Evolutionary conservation across 805 yeast genomes (phyloP).

Genomic region (Candida ipomoeae): DNA sequence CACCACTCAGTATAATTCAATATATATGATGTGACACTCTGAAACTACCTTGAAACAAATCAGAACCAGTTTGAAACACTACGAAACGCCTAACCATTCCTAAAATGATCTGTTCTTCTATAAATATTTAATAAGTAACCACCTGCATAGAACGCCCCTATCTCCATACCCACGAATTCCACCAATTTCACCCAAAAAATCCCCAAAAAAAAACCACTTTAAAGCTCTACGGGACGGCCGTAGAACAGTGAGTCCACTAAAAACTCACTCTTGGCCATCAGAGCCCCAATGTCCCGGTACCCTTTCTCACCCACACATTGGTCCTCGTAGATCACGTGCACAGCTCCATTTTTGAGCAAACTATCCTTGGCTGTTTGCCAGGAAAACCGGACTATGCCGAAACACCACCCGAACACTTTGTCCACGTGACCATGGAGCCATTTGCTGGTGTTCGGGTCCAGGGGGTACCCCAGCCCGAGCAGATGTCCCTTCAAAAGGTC

Average conservation of each 20-base stretch:
- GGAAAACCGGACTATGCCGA: conserved; percentile 69
- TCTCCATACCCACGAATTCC: background rate
- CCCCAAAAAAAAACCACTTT: background rate
- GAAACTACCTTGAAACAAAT: no score
- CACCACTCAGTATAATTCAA: no score
- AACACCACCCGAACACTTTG: conserved; percentile 81
- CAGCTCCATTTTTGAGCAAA: conserved; percentile 48
- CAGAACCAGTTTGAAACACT: no score
- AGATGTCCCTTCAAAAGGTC: conserved; percentile 31
- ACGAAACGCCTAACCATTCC: no score
- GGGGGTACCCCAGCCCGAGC: conserved; percentile 89
- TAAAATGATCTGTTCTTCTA: no score
- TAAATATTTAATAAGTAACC: no score
- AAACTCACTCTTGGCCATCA: conserved; percentile 8
- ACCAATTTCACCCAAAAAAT: background rate
- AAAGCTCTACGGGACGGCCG: conserved; percentile 10
- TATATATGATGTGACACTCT: no score
- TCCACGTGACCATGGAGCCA: conserved; percentile 70
- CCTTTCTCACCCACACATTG: conserved; percentile 34
- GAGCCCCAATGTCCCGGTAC: conserved; percentile 24
- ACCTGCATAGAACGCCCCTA: no score
- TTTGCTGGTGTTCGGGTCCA: conserved; percentile 78
- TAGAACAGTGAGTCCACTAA: conserved; percentile 14
- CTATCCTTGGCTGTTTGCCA: conserved; percentile 92
- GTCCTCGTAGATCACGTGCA: conserved; percentile 60